Conservation (phyloP, 2,329 filamentous ascomycete species). For the Apiospora aurea region DNA sequence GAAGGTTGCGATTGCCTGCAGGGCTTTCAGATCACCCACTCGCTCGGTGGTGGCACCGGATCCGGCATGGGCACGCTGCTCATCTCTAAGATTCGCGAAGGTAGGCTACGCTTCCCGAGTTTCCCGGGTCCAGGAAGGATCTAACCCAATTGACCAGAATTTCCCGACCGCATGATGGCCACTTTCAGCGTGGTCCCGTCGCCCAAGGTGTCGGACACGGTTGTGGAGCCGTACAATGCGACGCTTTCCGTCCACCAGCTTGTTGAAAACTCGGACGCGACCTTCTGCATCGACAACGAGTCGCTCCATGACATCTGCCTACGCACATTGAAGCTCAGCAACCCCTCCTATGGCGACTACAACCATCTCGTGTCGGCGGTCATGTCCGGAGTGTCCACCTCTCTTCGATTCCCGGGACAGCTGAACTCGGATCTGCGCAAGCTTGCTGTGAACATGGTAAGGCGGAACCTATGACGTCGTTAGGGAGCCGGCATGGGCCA, state of each 20-base stretch:
- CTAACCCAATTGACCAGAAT: constrained; percentile 55
- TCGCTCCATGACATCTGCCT: constrained; percentile 99
- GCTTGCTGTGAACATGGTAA: constrained; percentile 98
- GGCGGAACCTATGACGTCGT: neutral
- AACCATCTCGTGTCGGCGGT: constrained; percentile 99
- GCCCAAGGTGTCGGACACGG: constrained; percentile 98
- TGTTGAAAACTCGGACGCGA: constrained; percentile 99
- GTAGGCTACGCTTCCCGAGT: neutral
- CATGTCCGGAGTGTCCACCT: constrained; percentile 99
- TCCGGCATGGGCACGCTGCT: constrained; percentile 99
- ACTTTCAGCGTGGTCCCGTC: constrained; percentile 99
- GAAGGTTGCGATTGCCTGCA: constrained; percentile 99
- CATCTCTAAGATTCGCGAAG: constrained; percentile 99
- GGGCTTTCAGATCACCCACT: constrained; percentile 99
- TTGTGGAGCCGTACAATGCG: constrained; percentile 99
- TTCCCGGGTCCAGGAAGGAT: neutral
- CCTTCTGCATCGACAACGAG: constrained; percentile 99
- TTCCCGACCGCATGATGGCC: constrained; percentile 99
- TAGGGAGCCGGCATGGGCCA: neutral
- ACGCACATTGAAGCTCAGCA: constrained; percentile 97
- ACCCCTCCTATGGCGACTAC: constrained; percentile 97
- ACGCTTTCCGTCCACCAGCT: constrained; percentile 98
- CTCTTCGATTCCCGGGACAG: constrained; percentile 98
- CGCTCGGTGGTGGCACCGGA: constrained; percentile 98
- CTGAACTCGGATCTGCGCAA: constrained; percentile 99